Conservation (phyloP, 2,329 filamentous ascomycete species). For the Trichocomaceae sp. region DNA sequence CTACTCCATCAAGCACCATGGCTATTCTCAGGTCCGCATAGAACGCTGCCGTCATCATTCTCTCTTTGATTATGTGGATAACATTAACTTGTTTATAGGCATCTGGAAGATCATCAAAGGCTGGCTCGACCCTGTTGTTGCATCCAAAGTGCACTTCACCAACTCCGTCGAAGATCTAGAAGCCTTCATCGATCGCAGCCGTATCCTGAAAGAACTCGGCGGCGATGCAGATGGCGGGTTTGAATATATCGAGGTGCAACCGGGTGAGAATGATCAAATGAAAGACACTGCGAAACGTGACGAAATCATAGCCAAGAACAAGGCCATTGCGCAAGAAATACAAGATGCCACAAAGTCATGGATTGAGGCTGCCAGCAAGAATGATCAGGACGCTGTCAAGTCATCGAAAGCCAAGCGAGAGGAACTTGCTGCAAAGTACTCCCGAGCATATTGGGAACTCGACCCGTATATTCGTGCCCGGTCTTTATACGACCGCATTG, state of each 20-base stretch:
- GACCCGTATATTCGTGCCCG: constrained; percentile 81
- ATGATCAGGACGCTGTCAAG: constrained; percentile 40
- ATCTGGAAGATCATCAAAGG: constrained; percentile 93
- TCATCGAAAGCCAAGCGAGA: constrained; percentile 53
- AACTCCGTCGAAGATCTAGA: constrained; percentile 73
- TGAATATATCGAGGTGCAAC: constrained; percentile 66
- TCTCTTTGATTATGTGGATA: background rate
- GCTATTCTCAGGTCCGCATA: constrained; percentile 74
- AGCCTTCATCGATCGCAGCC: constrained; percentile 62
- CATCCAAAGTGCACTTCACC: constrained; percentile 87
- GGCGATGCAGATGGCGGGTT: constrained; percentile 83
- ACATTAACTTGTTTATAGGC: constrained; percentile 43
- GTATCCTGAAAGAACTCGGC: constrained; percentile 76
- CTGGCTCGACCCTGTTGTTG: constrained; percentile 96
- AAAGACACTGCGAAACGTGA: constrained; percentile 59
- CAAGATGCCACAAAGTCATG: constrained; percentile 70
- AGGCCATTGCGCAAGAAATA: constrained; percentile 62
- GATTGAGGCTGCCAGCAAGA: constrained; percentile 52
- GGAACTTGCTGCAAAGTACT: constrained; percentile 56
- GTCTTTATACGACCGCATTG: constrained; percentile 76
- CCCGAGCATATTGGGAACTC: constrained; percentile 75
- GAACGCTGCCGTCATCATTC: constrained; percentile 9
- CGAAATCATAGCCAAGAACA: constrained; percentile 57
- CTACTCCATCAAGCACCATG: constrained; percentile 94
- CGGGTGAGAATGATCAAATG: constrained; percentile 71